Base-by-base conservation (phyloP, 768 basidiomycete species). In the Psilocybe sp. region DNA sequence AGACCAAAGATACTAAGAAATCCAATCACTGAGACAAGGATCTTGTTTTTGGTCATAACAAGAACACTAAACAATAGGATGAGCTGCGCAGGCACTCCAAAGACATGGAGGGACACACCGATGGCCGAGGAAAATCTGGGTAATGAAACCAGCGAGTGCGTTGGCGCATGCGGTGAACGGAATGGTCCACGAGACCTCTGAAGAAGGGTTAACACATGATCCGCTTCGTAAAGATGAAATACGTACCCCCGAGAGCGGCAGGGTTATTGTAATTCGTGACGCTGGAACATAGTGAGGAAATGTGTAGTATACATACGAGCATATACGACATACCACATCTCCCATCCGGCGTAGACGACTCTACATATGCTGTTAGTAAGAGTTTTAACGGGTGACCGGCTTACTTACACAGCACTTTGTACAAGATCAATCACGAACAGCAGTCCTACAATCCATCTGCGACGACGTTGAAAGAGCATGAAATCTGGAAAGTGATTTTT, bases 161-260 rank as follows among this genome's bases (percentile, higher is more conserved):
- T 72, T 78, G 5, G 71, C 75, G 16, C 72, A 61, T 4, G 79
- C 74, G 0, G 78, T 80, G 48, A 80, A 77, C 2, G 74, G 72
- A 40, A 78, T 75, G 3, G 73, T 74, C 78, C 79, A 81, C n/a
- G 62, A 62, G 43, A 71, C 69, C 36, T 59, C 76, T 77, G 14
- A 6, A 51, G 2, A 46, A 52, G 4, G 1, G 1, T 19, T 3
- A 32, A 10, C n/a, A 19, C 53, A 16, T 53, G 44, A 1, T 2
- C 6, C 12, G 9, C 38, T 15, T 32, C 32, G 8, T 39, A 7
- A 14, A 13, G 2, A 32, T 10, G 3, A 11, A 33, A n/a, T 16
- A 19, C 63, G 9, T 49, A 73, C 71, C 53, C 2, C 61, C 63
- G 10, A 75, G 65, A 44, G 59, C 66, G 5, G 60, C 66, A 5